Base-by-base conservation (phyloP, 495 filamentous ascomycete genomes). In the Daldinia caldariorum region DNA sequence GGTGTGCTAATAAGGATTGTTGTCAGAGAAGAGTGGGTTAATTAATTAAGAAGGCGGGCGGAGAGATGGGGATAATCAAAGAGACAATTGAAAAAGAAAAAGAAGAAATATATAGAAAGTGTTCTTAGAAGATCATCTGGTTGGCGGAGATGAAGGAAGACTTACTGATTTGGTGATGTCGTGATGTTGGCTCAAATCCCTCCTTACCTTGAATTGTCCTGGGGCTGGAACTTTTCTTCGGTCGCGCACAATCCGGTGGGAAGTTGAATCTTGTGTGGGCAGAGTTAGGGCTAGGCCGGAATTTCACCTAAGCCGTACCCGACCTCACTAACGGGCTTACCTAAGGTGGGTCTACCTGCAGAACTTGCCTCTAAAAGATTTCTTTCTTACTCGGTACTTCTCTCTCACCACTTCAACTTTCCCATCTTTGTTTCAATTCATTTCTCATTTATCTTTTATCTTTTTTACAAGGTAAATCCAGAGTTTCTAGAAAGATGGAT, bases 241-340 rank as follows among this genome's bases (percentile, higher is more conserved):
- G 58, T 61, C 69, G 71, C 67, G 55, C 53, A 65, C 59, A 53
- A 59, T 64, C 32, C 38, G 43, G 53, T 61, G 63, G 63, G 41
- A 71, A 71, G 71, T 63, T 55, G 58, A 73, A 67, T 70, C 31
- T 63, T 73, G 60, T 73, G 66, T 73, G 66, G 71, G 66, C 54
- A 51, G 34, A 47, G 72, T 75, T 71, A 76, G 56, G 63, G 67
- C 62, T 73, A 75, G 43, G 29, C 22, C 26, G 74, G 74, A 75
- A 58, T 62, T 73, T 70, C 45, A 61, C 14, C 37, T 38, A 55
- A 49, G 2, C 66, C 69, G 63, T 54, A 71, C 69, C 67, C 67
- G 72, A 73, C 31, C n/a, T 35, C 16, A 37, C 16, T 34, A 14
- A 55, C 12, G 18, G 6, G 18, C 69, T 69, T 8, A 0, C 14